These are phyloP conservation scores for Penicillium palitans DNA, from an alignment of 2,329 filamentous ascomycete species.

Conservation along the genomic window DNA sequence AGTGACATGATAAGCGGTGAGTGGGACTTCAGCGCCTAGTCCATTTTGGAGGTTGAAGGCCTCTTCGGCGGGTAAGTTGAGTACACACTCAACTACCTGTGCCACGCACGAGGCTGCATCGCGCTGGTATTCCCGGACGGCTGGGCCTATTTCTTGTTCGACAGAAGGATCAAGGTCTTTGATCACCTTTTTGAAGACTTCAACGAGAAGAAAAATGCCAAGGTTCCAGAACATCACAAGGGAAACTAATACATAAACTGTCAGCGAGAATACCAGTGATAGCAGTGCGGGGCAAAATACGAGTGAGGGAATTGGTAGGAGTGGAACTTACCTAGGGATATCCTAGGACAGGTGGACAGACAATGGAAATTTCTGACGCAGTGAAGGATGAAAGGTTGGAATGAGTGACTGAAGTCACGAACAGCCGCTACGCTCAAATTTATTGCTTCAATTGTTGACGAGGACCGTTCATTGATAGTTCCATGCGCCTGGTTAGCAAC, in stretches of 20 bases:
- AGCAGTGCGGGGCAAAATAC: accelerated
- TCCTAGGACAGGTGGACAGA: conserved; percentile 17
- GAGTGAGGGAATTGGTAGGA: background rate
- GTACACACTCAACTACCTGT: conserved; percentile 14
- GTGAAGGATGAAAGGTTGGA: conserved; percentile 16
- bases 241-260: conserved; percentile 7
- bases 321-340: conserved; percentile 17
- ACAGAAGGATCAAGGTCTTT: background rate
- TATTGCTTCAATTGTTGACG: background rate
- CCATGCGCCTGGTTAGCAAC: background rate
- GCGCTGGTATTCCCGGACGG: conserved; percentile 6
- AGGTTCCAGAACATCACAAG: conserved; percentile 24
- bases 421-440: background rate
- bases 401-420: conserved; percentile 7
- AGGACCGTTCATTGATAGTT: background rate
- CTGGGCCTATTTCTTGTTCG: background rate
- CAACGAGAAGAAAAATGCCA: conserved; percentile 20
- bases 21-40: conserved; percentile 19
- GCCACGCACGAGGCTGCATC: conserved; percentile 15
- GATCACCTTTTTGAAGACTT: conserved; percentile 4
- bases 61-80: conserved; percentile 15
- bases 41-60: conserved; percentile 25
- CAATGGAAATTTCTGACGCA: conserved; percentile 9
- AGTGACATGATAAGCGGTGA: conserved; percentile 26
- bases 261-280: background rate